phyloP scores from a whole-genome alignment of 2,329 filamentous ascomycete species.

The Ilyonectria mors-panacis region DNA sequence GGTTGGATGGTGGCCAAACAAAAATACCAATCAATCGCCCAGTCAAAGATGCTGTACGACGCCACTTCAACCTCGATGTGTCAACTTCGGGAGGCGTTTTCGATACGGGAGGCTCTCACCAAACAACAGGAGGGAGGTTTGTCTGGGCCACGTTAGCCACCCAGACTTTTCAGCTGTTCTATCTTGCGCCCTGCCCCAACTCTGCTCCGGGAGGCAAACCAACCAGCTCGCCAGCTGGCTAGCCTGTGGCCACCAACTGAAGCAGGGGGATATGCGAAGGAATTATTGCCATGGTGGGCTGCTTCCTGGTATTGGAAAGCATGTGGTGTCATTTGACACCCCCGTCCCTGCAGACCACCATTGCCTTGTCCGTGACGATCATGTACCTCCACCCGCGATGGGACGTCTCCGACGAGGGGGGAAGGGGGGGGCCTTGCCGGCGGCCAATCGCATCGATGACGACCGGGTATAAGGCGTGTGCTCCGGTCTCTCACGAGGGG shows the following conservation, averaged over 20 bases:
- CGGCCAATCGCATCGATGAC: slow-evolving; percentile 12
- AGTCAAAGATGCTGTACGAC: slow-evolving; percentile 24
- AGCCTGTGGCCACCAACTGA: slow-evolving; percentile 9
- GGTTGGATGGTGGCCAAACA: slow-evolving; percentile 36
- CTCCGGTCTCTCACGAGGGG: not conserved
- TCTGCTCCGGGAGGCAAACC: slow-evolving; percentile 9
- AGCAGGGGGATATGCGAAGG: slow-evolving; percentile 3
- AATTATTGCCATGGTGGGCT: slow-evolving; percentile 35
- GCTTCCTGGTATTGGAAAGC: slow-evolving; percentile 24
- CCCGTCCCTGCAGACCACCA: slow-evolving; percentile 38
- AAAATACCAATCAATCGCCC: slow-evolving; percentile 32
- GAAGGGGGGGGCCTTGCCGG: slow-evolving; percentile 14
- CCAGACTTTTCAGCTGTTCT: not conserved
- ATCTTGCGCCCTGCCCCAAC: not conserved
- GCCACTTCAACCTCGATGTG: slow-evolving; percentile 32
- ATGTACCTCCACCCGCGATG: slow-evolving; percentile 24
- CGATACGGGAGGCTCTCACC: slow-evolving; percentile 1
- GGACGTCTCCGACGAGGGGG: slow-evolving; percentile 20
- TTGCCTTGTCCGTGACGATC: slow-evolving; percentile 17
- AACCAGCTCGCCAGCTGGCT: not conserved
- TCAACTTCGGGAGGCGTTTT: slow-evolving; percentile 33
- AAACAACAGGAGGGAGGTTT: not conserved
- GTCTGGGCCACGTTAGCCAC: not conserved
- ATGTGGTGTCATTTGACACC: slow-evolving; percentile 37
- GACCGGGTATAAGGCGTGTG: not conserved